These are phyloP conservation scores for Polyplosphaeria fusca DNA, from an alignment of 495 filamentous ascomycete species.

Conservation along the genomic window DNA sequence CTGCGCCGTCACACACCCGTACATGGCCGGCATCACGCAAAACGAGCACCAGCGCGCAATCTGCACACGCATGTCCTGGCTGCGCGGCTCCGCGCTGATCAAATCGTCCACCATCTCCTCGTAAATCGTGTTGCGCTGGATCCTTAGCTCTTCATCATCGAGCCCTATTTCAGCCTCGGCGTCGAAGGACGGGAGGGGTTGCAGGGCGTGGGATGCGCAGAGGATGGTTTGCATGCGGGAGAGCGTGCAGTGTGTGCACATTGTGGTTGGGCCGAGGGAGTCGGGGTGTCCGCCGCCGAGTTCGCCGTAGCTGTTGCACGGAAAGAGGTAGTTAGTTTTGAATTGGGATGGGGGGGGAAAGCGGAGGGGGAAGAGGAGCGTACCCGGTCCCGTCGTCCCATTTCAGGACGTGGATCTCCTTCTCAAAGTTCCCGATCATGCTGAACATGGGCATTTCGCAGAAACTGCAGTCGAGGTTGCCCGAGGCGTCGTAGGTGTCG, in stretches of 20 bases:
- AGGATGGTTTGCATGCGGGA: conserved; percentile 5
- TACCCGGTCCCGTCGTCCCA: conserved; percentile 25
- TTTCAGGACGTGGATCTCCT: conserved; percentile 11
- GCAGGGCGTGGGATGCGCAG: conserved; percentile 6
- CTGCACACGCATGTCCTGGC: neutral
- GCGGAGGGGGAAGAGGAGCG: too few relatives aligned
- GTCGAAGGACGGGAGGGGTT: neutral
- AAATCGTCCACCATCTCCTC: neutral
- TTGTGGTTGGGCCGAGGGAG: neutral
- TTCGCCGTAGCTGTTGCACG: too few relatives aligned
- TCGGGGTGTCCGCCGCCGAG: conserved; percentile 22
- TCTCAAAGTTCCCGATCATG: conserved; percentile 12
- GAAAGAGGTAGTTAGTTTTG: too few relatives aligned
- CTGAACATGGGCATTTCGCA: conserved; percentile 21
- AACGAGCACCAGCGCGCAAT: conserved; percentile 15
- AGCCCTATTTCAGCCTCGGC: neutral
- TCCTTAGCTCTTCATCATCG: too few relatives aligned
- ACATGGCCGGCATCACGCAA: conserved; percentile 19
- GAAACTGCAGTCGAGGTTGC: conserved; percentile 8
- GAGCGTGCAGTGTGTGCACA: conserved; percentile 16
- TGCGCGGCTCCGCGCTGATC: neutral
- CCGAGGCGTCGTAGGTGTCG: neutral
- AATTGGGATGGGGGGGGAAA: too few relatives aligned
- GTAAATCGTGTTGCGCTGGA: neutral
- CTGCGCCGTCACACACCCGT: conserved; percentile 15